Base-by-base conservation (phyloP, 768 basidiomycete species). In the Amanita rubescens region DNA sequence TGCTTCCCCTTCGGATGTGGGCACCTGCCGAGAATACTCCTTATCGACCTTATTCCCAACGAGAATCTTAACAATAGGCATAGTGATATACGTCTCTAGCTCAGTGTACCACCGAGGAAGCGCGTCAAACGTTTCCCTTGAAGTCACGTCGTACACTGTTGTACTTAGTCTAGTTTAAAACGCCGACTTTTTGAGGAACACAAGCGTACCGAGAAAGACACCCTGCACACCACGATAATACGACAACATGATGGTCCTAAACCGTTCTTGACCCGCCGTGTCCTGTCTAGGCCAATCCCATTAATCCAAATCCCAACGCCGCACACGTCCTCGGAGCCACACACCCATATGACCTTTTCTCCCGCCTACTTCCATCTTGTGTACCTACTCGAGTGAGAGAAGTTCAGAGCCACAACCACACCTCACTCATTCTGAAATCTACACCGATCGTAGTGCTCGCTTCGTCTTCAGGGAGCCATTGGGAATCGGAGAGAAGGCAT, bases 31-130 rank as follows among this genome's bases (percentile, higher is more conserved):
- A 9, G 90, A 91, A 70, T 87, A 90, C 63, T 96, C 94, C 78
- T 94, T 95, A 75, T 98, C 94, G 15, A 95, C 73, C 70, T 98
- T 99, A 71, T 88, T 88, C 27, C 90, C 95, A 2, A 99, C 94
- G 19, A 99, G 80, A 62, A 98, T 92, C 78, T 94, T 92, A 44
- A 92, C 89, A 19, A 96, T 90, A 1, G 85, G 84, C 17, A 75
- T 74, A 1, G 84, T 84, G 51, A 94, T 90, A 64, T 96, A 97
- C 11, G 90, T 94, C 63, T 97, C 94, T 5, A 98, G 82, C 65
- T 97, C 94, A 48, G 81, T 80, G 65, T 81, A 86, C 96, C 96
- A 99, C 55, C 85, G 77, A 14, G 92, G 86, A 15, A 98, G 80
- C 8, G 92, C 89, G 19, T 97, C 93, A 64, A 94, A 98, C 0